Evolutionary conservation across 768 basidiomycete genomes (phyloP).

Genomic region (Mycena pura): DNA sequence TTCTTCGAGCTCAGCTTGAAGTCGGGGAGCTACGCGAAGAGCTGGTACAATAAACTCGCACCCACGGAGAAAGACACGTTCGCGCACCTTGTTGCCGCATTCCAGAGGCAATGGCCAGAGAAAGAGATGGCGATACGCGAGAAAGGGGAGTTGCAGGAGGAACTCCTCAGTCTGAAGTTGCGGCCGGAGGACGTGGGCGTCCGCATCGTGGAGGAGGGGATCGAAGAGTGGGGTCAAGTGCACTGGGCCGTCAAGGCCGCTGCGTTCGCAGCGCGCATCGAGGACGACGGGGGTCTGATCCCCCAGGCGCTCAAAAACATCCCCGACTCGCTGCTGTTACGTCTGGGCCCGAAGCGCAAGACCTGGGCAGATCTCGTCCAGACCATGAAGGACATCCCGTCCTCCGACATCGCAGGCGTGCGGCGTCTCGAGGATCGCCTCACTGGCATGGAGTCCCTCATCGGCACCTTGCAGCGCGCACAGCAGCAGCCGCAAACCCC

Average conservation of each 20-base stretch:
- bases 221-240: no score
- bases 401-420: not conserved
- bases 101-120: not conserved
- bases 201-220: no score
- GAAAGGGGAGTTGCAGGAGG: no score
- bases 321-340: not conserved
- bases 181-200: no score
- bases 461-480: not conserved
- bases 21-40: no score
- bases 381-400: not conserved
- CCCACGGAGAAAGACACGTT: not conserved
- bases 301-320: conserved; percentile 3
- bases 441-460: not conserved
- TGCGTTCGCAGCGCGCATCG: not conserved
- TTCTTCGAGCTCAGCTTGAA: not conserved
- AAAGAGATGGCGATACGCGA: no score
- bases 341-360: not conserved
- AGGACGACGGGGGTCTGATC: not conserved
- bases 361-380: not conserved
- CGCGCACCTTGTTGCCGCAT: not conserved
- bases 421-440: not conserved
- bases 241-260: not conserved
- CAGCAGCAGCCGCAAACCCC: no score
- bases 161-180: no score
- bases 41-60: no score